A percentile compares a stretch with the other conserved stretches of the same genome.
Evolutionary conservation across 495 filamentous ascomycete species (phyloP).

Genomic region (Penicillium desertorum): DNA sequence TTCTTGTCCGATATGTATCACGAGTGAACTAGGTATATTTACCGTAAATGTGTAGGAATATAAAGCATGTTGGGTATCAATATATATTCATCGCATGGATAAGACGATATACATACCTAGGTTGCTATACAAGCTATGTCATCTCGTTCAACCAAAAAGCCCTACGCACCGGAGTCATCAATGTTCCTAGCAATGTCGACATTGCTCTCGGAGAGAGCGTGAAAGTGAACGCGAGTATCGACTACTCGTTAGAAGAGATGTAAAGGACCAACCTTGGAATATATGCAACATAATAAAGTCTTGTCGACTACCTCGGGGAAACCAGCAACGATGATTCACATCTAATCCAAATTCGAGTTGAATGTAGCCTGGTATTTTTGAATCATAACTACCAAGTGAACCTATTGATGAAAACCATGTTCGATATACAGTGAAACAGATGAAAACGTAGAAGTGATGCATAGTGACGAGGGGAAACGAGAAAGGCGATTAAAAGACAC

Average conservation of each 20-base stretch:
- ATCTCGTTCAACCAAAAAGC: background rate
- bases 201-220: too few relatives aligned
- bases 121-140: background rate
- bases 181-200: background rate
- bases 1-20: too few relatives aligned
- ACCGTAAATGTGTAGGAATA: background rate
- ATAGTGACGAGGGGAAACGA: background rate
- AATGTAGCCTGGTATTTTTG: background rate
- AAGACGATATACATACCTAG: too few relatives aligned
- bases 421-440: constrained; percentile 1
- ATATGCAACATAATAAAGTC: background rate
- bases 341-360: background rate
- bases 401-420: background rate
- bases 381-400: constrained; percentile 1
- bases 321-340: background rate
- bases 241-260: background rate
- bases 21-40: background rate
- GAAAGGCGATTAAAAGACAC: background rate
- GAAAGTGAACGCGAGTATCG: background rate
- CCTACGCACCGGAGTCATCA: background rate
- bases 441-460: background rate
- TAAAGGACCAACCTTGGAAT: background rate
- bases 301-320: background rate
- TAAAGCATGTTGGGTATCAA: background rate
- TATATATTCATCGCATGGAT: background rate